Conservation (phyloP, 805 yeast genomes). For the Saccharomycopsis fermentans region DNA sequence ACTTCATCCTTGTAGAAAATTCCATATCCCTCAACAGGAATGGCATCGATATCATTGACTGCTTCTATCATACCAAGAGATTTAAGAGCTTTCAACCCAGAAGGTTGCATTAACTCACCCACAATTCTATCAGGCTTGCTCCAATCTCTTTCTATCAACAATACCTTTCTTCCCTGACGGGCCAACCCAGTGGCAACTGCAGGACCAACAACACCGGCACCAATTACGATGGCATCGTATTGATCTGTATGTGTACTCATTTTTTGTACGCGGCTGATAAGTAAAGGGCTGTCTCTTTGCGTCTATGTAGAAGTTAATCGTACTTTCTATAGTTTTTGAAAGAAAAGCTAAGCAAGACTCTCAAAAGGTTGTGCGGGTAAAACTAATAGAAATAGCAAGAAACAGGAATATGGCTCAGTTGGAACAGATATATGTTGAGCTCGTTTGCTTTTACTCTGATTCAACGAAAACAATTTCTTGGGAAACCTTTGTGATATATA, state of each 20-base stretch:
- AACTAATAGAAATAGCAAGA: no score
- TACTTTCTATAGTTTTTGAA: no score
- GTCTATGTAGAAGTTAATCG: no score
- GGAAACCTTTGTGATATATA: no score
- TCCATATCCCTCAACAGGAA: slow-evolving; percentile 69
- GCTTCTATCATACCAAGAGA: slow-evolving; percentile 78
- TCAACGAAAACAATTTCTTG: no score
- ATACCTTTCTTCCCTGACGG: slow-evolving; percentile 76
- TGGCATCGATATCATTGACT: slow-evolving; percentile 66
- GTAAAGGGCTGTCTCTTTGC: not conserved
- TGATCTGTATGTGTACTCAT: slow-evolving; percentile 1
- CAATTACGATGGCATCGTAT: slow-evolving; percentile 82
- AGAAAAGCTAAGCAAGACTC: no score
- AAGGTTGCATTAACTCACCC: slow-evolving; percentile 95
- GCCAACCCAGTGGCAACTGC: slow-evolving; percentile 85
- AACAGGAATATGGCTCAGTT: no score
- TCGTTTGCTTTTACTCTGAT: no score
- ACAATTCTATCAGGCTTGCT: slow-evolving; percentile 89
- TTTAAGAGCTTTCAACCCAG: slow-evolving; percentile 77
- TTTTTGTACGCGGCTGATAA: not conserved
- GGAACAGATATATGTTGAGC: no score
- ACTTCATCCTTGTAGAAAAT: slow-evolving; percentile 53
- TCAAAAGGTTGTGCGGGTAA: no score
- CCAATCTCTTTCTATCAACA: slow-evolving; percentile 79
- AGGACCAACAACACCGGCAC: slow-evolving; percentile 99